Conservation (phyloP, 2,329 filamentous ascomycete species). For the Rhytidhysteron rufulum region DNA sequence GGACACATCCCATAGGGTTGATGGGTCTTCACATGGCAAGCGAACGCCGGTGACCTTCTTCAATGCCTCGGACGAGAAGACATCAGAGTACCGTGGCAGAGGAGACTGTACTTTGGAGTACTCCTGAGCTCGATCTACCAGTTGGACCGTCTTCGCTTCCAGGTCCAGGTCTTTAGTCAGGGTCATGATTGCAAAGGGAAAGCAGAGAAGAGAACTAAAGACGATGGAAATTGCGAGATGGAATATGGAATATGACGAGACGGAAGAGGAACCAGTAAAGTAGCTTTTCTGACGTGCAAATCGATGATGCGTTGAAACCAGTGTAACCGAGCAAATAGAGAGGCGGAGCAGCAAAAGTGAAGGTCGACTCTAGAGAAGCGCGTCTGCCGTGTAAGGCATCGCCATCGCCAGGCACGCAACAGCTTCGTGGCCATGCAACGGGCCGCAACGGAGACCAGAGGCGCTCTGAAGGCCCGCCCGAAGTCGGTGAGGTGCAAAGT, state of each 20-base stretch:
- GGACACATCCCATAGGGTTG: conserved; percentile 34
- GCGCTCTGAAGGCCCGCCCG: too few relatives aligned
- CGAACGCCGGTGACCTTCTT: conserved; percentile 31
- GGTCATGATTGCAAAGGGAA: conserved; percentile 6
- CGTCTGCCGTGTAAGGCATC: too few relatives aligned
- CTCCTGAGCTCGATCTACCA: conserved; percentile 7
- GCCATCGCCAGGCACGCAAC: too few relatives aligned
- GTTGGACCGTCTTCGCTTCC: conserved; percentile 25
- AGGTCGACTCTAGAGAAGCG: too few relatives aligned
- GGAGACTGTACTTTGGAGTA: conserved; percentile 5
- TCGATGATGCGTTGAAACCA: conserved; percentile 4
- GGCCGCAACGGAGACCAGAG: too few relatives aligned
- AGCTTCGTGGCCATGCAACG: too few relatives aligned
- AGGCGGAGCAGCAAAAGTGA: conserved; percentile 2
- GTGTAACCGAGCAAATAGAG: conserved; percentile 7
- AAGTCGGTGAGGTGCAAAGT: too few relatives aligned
- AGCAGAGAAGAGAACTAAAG: conserved; percentile 4
- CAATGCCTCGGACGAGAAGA: conserved; percentile 13
- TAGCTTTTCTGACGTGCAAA: conserved; percentile 1
- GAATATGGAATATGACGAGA: too few relatives aligned
- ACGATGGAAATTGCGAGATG: background rate
- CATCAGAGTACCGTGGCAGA: conserved; percentile 12
- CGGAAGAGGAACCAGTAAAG: background rate
- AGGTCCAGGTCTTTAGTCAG: conserved; percentile 26
- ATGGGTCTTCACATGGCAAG: conserved; percentile 25